Base-by-base conservation (phyloP, 768 basidiomycete species). In the Podaxis sp. region DNA sequence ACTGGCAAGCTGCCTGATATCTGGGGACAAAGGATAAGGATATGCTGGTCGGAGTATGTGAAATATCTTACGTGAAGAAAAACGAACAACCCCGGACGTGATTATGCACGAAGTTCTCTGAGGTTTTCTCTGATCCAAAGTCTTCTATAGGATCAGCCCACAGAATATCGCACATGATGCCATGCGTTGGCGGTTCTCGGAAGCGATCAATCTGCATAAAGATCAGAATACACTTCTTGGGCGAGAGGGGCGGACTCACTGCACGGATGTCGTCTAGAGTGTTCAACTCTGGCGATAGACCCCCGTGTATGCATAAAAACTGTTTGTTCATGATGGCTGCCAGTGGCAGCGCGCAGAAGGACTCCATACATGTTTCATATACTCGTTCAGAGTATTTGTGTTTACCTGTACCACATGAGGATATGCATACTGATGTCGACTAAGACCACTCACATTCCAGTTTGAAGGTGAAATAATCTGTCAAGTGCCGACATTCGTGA, bases 311-410 rank as follows among this genome's bases (percentile, higher is more conserved):
- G 75, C 96, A 99, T 55, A 99, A 80, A 76, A 99, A 99, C 76
- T 99, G 97, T 73, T 98, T 98, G 81, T 99, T 99, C 96, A 99
- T 99, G 71, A 99, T 76, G 36, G 97, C 97, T 0, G 96, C 96
- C 8, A 99, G 84, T 2, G 97, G 97, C 0, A 99, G 84, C 0
- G 91, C 84, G 72, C 96, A 98, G 81, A 99, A 99, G 0, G 93
- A 93, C 30, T 97, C 93, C 95, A 98, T 96, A 83, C 93, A 95
- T 28, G 94, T 95, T 64, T 99, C 95, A 74, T 99, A 99, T 64
- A 99, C 85, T 26, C 88, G 87, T 68, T 98, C 96, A 7, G 94
- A 95, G 76, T 99, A 99, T 79, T 99, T 99, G 81, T 99, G 97
- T 77, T 96, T 96, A 82, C 95, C 95, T 97, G 71, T 26, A 59